A percentile compares a stretch with the other conserved stretches of the same genome.
These are phyloP conservation scores for Fusarium odoratissimum DNA, from an alignment of 2,329 filamentous ascomycete genomes.

Conservation along the genomic window DNA sequence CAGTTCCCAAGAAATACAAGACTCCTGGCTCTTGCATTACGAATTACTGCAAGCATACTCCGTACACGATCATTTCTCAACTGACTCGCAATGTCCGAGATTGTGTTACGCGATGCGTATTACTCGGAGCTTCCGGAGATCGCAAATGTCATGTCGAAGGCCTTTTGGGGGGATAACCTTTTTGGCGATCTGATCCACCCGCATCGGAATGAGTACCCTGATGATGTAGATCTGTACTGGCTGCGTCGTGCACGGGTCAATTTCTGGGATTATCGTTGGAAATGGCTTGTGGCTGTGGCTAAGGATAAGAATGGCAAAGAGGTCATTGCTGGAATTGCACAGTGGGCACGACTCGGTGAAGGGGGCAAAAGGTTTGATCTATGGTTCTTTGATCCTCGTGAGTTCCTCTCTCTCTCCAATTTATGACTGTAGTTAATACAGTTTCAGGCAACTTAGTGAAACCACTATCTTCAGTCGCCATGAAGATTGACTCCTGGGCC, in stretches of 20 bases:
- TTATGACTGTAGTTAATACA: accelerated
- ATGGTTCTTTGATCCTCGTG: slow-evolving; percentile 25
- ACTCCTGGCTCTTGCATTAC: slow-evolving; percentile 8
- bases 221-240: slow-evolving; percentile 48
- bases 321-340: slow-evolving; percentile 26
- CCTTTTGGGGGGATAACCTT: slow-evolving; percentile 51
- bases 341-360: slow-evolving; percentile 36
- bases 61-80: neutral
- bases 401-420: accelerated
- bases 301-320: slow-evolving; percentile 29
- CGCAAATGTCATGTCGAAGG: slow-evolving; percentile 46
- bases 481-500: slow-evolving; percentile 16
- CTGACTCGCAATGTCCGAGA: slow-evolving; percentile 16
- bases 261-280: slow-evolving; percentile 46
- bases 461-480: slow-evolving; percentile 25
- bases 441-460: slow-evolving; percentile 30
- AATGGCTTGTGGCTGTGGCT: slow-evolving; percentile 44
- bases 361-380: slow-evolving; percentile 26
- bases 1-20: neutral
- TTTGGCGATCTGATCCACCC: slow-evolving; percentile 52
- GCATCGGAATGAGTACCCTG: slow-evolving; percentile 47
- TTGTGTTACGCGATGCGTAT: slow-evolving; percentile 26
- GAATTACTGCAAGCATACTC: neutral
- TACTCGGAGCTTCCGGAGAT: slow-evolving; percentile 46
- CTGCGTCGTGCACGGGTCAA: slow-evolving; percentile 43